These are phyloP conservation scores for Erythrophleum fordii DNA, from an alignment of 306 rosid species.

Conservation along the genomic window DNA sequence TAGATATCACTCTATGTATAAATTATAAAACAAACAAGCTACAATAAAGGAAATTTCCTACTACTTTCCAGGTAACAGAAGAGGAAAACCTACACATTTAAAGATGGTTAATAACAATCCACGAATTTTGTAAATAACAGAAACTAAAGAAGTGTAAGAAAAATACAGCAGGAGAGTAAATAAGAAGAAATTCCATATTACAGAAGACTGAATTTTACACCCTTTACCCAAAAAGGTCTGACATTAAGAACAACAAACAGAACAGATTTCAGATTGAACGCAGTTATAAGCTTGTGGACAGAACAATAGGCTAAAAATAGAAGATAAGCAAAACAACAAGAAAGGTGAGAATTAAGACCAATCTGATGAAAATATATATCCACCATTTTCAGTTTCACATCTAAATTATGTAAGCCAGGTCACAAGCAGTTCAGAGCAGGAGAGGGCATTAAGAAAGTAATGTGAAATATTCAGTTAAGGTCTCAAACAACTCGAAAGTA, in stretches of 20 bases:
- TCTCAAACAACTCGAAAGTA: background rate
- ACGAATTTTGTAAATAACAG: background rate
- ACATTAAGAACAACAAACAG: background rate
- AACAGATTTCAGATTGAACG: background rate
- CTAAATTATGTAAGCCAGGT: background rate
- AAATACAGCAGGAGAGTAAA: background rate
- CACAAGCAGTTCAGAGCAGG: background rate
- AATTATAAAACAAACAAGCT: background rate
- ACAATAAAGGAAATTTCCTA: background rate
- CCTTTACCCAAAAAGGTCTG: background rate
- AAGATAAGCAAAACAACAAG: background rate
- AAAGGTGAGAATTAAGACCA: background rate
- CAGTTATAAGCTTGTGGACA: background rate
- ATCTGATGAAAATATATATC: background rate
- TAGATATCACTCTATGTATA: background rate
- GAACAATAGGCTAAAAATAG: background rate
- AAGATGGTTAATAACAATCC: background rate
- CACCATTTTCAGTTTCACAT: background rate
- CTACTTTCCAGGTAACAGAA: background rate
- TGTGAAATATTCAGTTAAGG: background rate
- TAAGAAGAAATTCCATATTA: background rate
- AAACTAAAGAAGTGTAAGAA: background rate
- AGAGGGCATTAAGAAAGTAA: background rate
- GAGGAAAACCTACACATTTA: background rate
- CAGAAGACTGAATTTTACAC: background rate